Evolutionary conservation across 805 yeast genomes (phyloP).

Genomic region (Saitoella complicata): DNA sequence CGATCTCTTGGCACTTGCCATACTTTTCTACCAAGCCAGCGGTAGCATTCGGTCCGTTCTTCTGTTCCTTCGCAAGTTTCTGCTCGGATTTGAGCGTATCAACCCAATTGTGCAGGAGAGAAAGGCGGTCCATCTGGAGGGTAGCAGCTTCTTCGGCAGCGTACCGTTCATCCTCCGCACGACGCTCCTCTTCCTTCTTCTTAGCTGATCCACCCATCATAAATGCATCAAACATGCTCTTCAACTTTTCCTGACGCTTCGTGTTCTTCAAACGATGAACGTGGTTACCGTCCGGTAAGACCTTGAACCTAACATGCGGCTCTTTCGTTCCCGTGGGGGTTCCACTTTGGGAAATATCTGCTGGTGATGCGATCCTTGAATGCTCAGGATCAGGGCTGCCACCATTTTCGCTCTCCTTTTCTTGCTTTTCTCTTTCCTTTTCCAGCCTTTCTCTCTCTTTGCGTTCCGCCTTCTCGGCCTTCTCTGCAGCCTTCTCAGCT

Average conservation of each 20-base stretch:
- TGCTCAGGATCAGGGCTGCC: too few species aligned
- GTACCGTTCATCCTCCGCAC: conserved; percentile 7
- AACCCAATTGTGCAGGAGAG: conserved; percentile 13
- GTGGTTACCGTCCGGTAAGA: conserved; percentile 43
- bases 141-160: conserved; percentile 4
- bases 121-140: conserved; percentile 5
- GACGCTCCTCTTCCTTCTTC: conserved; percentile 18
- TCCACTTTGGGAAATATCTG: too few species aligned
- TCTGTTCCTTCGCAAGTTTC: conserved; percentile 17
- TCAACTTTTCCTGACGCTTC: conserved; percentile 28
- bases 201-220: conserved; percentile 15
- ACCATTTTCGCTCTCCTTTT: too few species aligned
- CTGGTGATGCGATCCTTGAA: too few species aligned
- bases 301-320: conserved; percentile 12
- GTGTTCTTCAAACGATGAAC: conserved; percentile 65
- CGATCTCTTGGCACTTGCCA: conserved; percentile 86
- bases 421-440: too few species aligned
- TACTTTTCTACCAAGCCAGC: conserved; percentile 70
- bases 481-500: too few species aligned
- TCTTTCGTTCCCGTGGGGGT: not conserved
- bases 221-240: conserved; percentile 46
- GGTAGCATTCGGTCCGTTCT: conserved; percentile 12
- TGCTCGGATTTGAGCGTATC: conserved; percentile 10
- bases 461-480: too few species aligned
- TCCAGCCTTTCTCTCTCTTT: too few species aligned